These are phyloP conservation scores for Takakia lepidozioides DNA, from an alignment of 225 moss, liverwort and hornwort genomes.

Conservation along the genomic window DNA sequence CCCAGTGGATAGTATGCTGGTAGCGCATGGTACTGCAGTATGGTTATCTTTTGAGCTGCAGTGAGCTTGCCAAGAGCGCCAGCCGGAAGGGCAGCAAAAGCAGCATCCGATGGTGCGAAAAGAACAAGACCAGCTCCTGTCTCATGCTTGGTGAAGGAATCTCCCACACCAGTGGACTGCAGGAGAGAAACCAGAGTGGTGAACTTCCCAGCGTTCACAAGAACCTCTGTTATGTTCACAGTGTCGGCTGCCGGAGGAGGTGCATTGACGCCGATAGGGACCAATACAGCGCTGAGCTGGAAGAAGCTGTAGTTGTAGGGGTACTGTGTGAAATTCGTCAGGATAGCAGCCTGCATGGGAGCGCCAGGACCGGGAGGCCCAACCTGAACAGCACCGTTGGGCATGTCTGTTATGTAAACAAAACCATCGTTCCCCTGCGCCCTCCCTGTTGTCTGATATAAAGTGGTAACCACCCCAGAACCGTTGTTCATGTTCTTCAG, in stretches of 20 bases:
- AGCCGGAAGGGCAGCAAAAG: conserved; percentile 15
- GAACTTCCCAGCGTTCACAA: conserved; percentile 16
- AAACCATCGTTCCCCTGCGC: conserved; percentile 4
- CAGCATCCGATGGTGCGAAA: conserved; percentile 31
- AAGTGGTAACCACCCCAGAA: conserved; percentile 2
- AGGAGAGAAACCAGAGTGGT: conserved; percentile 13
- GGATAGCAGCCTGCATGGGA: conserved; percentile 8
- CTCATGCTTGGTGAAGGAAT: conserved; percentile 8
- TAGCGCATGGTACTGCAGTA: conserved; percentile 34
- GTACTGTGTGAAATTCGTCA: conserved; percentile 13
- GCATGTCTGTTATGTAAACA: conserved; percentile 9
- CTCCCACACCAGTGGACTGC: conserved; percentile 22
- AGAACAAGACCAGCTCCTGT: conserved; percentile 21
- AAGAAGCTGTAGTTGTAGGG: conserved; percentile 20
- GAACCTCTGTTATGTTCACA: conserved; percentile 21
- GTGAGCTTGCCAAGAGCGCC: conserved; percentile 9
- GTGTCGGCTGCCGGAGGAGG: not conserved
- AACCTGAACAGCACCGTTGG: conserved; percentile 5
- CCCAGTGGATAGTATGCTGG: conserved; percentile 18
- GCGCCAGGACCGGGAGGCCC: not conserved
- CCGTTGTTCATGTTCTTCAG: not conserved
- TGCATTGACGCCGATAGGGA: conserved; percentile 6
- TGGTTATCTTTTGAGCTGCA: conserved; percentile 7
- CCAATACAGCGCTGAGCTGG: conserved; percentile 3
- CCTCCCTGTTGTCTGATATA: conserved; percentile 17